Evolutionary conservation across 192 early-diverging fungal genomes (phyloP).

Genomic region (Coemansia sp.): DNA sequence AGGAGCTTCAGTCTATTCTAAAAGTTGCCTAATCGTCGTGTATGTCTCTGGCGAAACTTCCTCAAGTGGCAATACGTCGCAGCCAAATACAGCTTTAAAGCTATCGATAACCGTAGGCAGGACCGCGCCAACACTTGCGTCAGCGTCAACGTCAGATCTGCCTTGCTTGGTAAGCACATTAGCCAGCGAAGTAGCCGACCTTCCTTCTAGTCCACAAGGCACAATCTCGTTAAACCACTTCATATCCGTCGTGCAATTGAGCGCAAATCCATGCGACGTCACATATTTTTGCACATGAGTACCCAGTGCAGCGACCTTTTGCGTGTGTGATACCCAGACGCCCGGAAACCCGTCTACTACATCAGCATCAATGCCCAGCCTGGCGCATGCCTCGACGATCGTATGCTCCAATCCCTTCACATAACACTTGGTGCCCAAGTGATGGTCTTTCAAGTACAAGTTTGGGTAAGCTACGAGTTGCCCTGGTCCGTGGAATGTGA

Average conservation of each 20-base stretch:
- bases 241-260: conserved; percentile 92
- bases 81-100: conserved; percentile 37
- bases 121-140: conserved; percentile 22
- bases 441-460: conserved; percentile 70
- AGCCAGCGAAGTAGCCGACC: conserved; percentile 73
- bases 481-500: conserved; percentile 96
- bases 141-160: not conserved
- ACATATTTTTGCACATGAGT: conserved; percentile 86
- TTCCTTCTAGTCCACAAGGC: conserved; percentile 83
- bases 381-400: conserved; percentile 71
- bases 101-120: conserved; percentile 29
- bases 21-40: conserved; percentile 18
- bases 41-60: conserved; percentile 36
- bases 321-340: conserved; percentile 82
- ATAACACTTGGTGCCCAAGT: conserved; percentile 74
- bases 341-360: conserved; percentile 76
- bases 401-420: conserved; percentile 77
- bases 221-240: conserved; percentile 88
- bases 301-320: conserved; percentile 95
- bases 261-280: conserved; percentile 90
- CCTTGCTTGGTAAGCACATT: conserved; percentile 12
- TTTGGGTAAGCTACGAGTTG: conserved; percentile 97
- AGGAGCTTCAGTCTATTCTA: not conserved
- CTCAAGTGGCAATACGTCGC: conserved; percentile 32
- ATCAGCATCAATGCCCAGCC: conserved; percentile 65